Conservation (phyloP, 139 green algal species). For the Gonium pectorale region DNA sequence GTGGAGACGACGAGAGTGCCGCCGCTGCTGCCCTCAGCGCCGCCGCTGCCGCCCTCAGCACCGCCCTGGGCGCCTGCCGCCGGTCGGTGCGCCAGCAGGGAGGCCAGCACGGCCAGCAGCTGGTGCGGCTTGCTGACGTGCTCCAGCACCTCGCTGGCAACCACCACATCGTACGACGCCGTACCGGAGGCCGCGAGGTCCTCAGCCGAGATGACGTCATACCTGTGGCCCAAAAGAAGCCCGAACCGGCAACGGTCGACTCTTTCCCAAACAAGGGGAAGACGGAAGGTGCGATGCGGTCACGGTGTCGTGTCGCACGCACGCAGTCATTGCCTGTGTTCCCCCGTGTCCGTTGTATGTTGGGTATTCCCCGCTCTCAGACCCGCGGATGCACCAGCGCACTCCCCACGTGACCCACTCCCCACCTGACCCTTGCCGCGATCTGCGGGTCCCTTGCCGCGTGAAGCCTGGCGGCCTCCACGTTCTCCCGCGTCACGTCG, state of each 20-base stretch:
- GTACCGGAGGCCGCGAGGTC: conserved; percentile 48
- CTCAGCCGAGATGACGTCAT: conserved; percentile 66
- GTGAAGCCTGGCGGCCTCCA: conserved; percentile 65
- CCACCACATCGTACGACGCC: conserved; percentile 68
- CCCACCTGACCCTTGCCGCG: conserved; percentile 51
- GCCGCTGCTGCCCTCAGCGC: conserved; percentile 21
- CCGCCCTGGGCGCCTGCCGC: too few relatives aligned
- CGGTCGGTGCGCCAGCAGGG: conserved; percentile 2
- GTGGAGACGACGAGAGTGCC: conserved; percentile 82
- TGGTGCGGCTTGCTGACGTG: conserved; percentile 62
- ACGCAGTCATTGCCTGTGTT: too few relatives aligned
- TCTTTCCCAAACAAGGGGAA: too few relatives aligned
- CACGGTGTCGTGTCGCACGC: too few relatives aligned
- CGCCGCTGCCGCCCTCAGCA: conserved; percentile 20
- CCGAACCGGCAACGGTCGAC: too few relatives aligned
- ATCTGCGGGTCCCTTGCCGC: conserved; percentile 61
- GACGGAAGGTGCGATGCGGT: too few relatives aligned
- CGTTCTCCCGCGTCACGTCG: conserved; percentile 69
- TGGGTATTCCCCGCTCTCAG: background rate
- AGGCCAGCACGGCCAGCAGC: conserved; percentile 65
- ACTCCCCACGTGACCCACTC: background rate
- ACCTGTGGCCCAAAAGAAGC: too few relatives aligned
- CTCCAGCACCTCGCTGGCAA: conserved; percentile 68
- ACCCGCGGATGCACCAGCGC: background rate
- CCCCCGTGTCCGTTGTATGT: too few relatives aligned